These are phyloP conservation scores for Penicillium odoratum DNA, from an alignment of 495 filamentous ascomycete species.

Conservation along the genomic window DNA sequence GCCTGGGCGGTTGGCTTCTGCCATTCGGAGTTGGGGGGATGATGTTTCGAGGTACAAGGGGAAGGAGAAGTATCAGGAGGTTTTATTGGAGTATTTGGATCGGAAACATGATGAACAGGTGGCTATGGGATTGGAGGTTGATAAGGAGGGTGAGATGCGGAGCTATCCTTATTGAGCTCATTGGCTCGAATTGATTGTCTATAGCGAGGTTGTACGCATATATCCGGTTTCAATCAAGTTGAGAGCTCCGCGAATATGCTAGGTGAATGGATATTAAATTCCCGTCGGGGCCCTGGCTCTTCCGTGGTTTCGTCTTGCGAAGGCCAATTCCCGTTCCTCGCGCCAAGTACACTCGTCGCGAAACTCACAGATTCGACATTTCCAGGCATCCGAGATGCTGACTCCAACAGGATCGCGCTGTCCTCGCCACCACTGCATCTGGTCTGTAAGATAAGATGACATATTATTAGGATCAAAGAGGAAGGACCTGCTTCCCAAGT, in stretches of 20 bases:
- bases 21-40: slow-evolving; percentile 80
- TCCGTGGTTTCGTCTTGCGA: slow-evolving; percentile 34
- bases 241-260: background rate
- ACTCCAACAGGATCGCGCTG: slow-evolving; percentile 77
- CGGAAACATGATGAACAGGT: slow-evolving; percentile 76
- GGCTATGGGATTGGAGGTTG: slow-evolving; percentile 59
- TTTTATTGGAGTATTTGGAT: slow-evolving; percentile 83
- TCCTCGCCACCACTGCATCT: slow-evolving; percentile 87
- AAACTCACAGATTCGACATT: slow-evolving; percentile 72
- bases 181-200: background rate
- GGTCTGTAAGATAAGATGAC: slow-evolving; percentile 61
- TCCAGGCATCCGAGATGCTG: slow-evolving; percentile 84
- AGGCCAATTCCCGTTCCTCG: slow-evolving; percentile 54
- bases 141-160: slow-evolving; percentile 59
- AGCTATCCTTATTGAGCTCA: slow-evolving; percentile 44
- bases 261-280: background rate
- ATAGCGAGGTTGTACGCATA: background rate
- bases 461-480: slow-evolving; percentile 64
- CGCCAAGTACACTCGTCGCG: slow-evolving; percentile 61
- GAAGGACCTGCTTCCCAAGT: slow-evolving; percentile 70
- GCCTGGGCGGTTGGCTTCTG: slow-evolving; percentile 69
- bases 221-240: background rate
- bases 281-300: slow-evolving; percentile 14
- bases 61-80: slow-evolving; percentile 72
- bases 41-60: slow-evolving; percentile 86